These are phyloP conservation scores for Saturnispora sekii DNA, from an alignment of 805 yeast species.

Conservation along the genomic window DNA sequence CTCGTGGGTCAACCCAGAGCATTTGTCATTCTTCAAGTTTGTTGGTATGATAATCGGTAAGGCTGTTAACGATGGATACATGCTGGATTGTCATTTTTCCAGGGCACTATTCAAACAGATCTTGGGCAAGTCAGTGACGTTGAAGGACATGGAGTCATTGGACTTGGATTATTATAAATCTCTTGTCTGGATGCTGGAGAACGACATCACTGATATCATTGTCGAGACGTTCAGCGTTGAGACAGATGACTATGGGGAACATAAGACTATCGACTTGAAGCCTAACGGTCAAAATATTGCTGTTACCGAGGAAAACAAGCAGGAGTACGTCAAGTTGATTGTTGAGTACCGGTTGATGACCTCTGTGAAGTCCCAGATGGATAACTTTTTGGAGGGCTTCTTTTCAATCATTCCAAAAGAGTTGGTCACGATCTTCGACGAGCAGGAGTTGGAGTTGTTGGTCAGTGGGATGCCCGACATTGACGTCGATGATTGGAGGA, in stretches of 20 bases:
- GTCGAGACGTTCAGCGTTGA: conserved; percentile 93
- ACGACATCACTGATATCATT: conserved; percentile 91
- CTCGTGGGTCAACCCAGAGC: conserved; percentile 89
- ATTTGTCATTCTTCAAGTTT: conserved; percentile 84
- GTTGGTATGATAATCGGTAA: conserved; percentile 92
- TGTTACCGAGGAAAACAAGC: conserved; percentile 86
- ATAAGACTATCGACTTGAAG: conserved; percentile 69
- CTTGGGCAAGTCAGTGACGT: conserved; percentile 66
- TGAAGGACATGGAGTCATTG: conserved; percentile 89
- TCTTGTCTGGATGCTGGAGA: conserved; percentile 90
- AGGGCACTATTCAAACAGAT: conserved; percentile 89
- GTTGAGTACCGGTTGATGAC: conserved; percentile 80
- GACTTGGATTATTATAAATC: conserved; percentile 91
- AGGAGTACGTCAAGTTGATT: conserved; percentile 75
- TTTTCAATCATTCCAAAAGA: conserved; percentile 83
- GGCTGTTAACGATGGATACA: conserved; percentile 79
- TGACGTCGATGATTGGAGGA: conserved; percentile 93
- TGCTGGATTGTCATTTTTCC: conserved; percentile 89
- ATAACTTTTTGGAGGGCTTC: conserved; percentile 76
- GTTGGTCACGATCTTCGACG: conserved; percentile 79
- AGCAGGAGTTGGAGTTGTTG: conserved; percentile 86
- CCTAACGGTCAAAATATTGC: conserved; percentile 75
- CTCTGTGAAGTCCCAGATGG: conserved; percentile 82
- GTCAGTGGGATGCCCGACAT: conserved; percentile 95
- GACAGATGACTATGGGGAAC: conserved; percentile 88